These are phyloP conservation scores for Aspergillus sp. DNA, from an alignment of 2,329 filamentous ascomycete species.

Conservation along the genomic window DNA sequence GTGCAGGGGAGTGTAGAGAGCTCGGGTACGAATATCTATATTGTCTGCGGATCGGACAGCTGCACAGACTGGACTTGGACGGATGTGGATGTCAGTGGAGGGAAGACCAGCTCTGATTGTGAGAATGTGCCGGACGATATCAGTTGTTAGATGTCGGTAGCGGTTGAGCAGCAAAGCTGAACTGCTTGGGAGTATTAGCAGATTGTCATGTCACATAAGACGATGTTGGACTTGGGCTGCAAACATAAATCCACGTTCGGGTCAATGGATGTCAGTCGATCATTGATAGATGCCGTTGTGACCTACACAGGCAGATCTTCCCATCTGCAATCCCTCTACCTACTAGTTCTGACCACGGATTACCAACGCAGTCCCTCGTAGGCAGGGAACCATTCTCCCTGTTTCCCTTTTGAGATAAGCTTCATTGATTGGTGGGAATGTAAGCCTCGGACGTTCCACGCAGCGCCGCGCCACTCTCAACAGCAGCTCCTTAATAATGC, in stretches of 20 bases:
- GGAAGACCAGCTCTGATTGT: constrained; percentile 49
- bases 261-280: not conserved
- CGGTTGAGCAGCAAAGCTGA: too few species aligned
- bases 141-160: constrained; percentile 30
- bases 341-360: not conserved
- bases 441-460: not conserved
- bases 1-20: not conserved
- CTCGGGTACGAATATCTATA: constrained; percentile 7
- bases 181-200: too few species aligned
- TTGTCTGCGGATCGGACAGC: constrained; percentile 49
- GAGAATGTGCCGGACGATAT: constrained; percentile 42
- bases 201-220: too few species aligned
- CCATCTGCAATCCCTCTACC: not conserved
- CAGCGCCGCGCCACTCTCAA: not conserved
- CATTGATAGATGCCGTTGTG: not conserved
- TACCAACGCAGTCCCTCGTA: not conserved
- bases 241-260: too few species aligned
- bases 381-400: not conserved
- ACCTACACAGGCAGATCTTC: not conserved
- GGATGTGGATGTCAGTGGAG: constrained; percentile 54
- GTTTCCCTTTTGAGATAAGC: not conserved
- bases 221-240: too few species aligned
- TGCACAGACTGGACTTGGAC: constrained; percentile 59
- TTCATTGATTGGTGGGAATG: not conserved
- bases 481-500: too few species aligned